Evolutionary conservation across 208 protist genomes (phyloP).

Genomic region (Crithidia mellificae): DNA sequence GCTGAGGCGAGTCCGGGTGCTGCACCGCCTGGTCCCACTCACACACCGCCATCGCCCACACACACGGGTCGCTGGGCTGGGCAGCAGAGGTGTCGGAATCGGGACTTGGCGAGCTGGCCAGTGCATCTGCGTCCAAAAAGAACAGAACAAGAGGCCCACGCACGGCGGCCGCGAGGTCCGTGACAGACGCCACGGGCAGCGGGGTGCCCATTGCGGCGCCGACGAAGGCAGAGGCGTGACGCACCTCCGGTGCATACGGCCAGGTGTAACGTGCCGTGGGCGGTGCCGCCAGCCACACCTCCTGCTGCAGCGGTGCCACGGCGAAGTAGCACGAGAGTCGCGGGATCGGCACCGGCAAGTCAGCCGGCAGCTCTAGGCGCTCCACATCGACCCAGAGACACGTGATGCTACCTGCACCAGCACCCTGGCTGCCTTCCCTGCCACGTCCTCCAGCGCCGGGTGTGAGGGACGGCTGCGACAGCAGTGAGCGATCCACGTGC

Average conservation of each 20-base stretch:
- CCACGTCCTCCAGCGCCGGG: neutral
- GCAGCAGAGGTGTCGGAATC: neutral
- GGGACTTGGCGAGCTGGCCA: constrained; percentile 11
- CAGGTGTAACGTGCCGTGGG: constrained; percentile 65
- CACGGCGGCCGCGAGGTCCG: constrained; percentile 46
- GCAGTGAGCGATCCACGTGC: constrained; percentile 31
- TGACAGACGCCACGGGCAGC: constrained; percentile 46
- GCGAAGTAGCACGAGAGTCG: constrained; percentile 82
- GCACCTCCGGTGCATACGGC: constrained; percentile 46
- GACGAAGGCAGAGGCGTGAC: constrained; percentile 26
- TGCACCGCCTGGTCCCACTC: constrained; percentile 69
- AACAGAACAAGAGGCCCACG: constrained; percentile 84
- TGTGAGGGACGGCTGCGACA: constrained; percentile 10
- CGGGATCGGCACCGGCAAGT: constrained; percentile 46
- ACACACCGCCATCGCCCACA: constrained; percentile 78
- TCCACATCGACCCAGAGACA: constrained; percentile 57
- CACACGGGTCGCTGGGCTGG: constrained; percentile 12
- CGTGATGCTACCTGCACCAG: too few species aligned
- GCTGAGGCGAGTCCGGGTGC: constrained; percentile 38
- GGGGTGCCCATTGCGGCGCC: constrained; percentile 18
- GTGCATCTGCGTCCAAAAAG: constrained; percentile 71
- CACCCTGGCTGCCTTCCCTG: neutral
- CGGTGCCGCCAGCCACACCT: constrained; percentile 73
- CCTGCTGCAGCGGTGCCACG: constrained; percentile 40
- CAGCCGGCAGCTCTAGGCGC: constrained; percentile 60